Evolutionary conservation across 2,329 filamentous ascomycete genomes (phyloP), one percentile per base, ranked within the genome.

Genomic region (Penicillium sp.): DNA sequence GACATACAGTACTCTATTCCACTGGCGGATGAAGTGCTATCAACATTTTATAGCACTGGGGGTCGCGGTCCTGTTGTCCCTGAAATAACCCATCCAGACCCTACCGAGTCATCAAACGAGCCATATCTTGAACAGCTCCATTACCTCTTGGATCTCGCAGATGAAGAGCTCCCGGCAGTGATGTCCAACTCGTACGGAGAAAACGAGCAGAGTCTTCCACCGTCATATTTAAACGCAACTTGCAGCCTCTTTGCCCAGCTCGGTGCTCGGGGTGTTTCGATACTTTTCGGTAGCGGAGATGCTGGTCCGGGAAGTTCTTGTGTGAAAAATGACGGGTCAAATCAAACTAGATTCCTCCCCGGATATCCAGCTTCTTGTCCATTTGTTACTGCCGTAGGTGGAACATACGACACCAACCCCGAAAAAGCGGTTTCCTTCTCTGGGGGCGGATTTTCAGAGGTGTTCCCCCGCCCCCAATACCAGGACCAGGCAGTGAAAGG

Each of bases 141-240:
- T 55, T 82, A 86, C 67, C 76, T 90, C 10, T 74, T 88, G 3
- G 69, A 74, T 20, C 78, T 86, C 20, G 70, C 77, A 1, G 79
- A 84, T 57, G 69, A 76, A 3, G 69, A 82, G 18, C 75, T 90
- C 0, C 87, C 88, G 0, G 79, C 82, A 4, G 82, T 89, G 18
- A 78, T 90, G 40, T 82, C 81, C 39, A 87, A 85, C n/a, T 89
- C 86, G 0, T 90, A 90, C 66, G 86, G 85, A 26, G 86, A 89
- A 62, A 79, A 86, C 45, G 88, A 90, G 70, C 84, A 80, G 68
- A 81, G 79, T 4, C 76, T 89, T 0, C 85, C 86, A 0, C 72
- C 73, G 22, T 74, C 78, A 4, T 89, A 89, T 67, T 81, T 84
- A 8, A 77, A 82, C 64, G 78, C 82, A 54, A 81, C 84, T 20